A percentile compares a stretch with the other conserved stretches of the same genome.
These are phyloP conservation scores for Salix caprea DNA, from an alignment of 345 rosid genomes.

Conservation along the genomic window DNA sequence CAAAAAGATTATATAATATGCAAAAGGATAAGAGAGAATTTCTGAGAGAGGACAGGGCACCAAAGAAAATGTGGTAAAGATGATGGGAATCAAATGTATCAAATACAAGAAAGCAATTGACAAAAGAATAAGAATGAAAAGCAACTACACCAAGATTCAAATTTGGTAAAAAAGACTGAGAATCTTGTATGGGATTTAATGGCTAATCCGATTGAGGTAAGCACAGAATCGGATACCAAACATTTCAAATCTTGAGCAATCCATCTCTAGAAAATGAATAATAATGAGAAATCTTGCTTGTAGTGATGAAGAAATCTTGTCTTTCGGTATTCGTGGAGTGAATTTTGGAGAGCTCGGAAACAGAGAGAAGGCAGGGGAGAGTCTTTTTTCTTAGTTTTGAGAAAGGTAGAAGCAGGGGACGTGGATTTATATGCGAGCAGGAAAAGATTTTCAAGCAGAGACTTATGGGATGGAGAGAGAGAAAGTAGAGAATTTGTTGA, in stretches of 20 bases:
- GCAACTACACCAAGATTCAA: conserved; percentile 26
- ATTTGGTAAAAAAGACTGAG: conserved; percentile 22
- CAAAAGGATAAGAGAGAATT: conserved; percentile 3
- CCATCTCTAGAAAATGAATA: conserved; percentile 19
- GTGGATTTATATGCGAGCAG: conserved; percentile 25
- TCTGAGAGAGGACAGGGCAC: conserved; percentile 15
- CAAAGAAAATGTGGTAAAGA: neutral
- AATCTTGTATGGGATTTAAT: conserved; percentile 28
- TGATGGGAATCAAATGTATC: conserved; percentile 27
- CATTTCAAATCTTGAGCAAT: conserved; percentile 18
- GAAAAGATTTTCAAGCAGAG: conserved; percentile 10
- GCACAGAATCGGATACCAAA: conserved; percentile 47
- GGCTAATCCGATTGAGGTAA: conserved; percentile 33
- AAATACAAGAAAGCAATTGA: neutral
- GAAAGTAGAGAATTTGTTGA: conserved; percentile 13
- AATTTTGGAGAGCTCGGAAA: neutral
- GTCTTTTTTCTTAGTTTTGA: neutral
- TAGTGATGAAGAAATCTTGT: neutral
- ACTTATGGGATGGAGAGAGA: neutral
- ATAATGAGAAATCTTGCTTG: neutral
- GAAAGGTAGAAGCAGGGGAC: conserved; percentile 9
- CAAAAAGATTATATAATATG: neutral
- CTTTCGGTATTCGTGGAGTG: neutral
- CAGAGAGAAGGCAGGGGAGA: neutral
- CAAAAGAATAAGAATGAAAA: neutral